Base-by-base conservation (phyloP, 495 filamentous ascomycete genomes). In the Glutinoglossum americanum region DNA sequence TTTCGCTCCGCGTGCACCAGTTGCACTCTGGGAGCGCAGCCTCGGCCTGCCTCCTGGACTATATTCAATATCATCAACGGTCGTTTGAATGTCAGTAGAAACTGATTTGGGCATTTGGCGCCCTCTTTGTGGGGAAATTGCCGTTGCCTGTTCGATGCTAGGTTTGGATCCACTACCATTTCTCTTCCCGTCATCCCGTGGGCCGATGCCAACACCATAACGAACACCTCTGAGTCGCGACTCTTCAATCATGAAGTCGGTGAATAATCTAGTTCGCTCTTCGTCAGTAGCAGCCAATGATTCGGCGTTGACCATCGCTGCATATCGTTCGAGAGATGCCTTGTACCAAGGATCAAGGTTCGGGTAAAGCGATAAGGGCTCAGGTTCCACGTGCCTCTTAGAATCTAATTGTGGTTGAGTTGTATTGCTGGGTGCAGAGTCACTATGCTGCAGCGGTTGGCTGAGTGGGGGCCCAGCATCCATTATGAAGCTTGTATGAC, bases 291-390 rank as follows among this genome's bases (percentile, higher is more conserved):
- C 54, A 17, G 66, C 63, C 6, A 26, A 17, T 32, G 66, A 58
- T 56, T 66, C 66, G 10, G 49, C 51, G 33, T 61, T 57, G 11
- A 68, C 41, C 63, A 68, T 66, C 25, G 28, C 54, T 32, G 62
- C 58, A 48, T 65, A 68, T 27, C 66, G 57, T 35, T 64, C 60
- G n/a, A 68, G 39, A 25, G 65, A 66, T 3, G 57, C 60, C 3
- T 47, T 63, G 58, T 63, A 66, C 64, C 64, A 66, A n/a, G 60
- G 58, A 49, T 66, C 60, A 39, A 67, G 59, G 30, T 63, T 64
- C 0, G 62, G 57, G 39, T 63, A 51, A 13, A 64, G 54, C 30
- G 62, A 62, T 6, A 54, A 56, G 26, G 65, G 56, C 23, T 41
- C 28, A 6, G 53, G 2, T 11, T 1, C 53, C 28, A 28, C 21